phyloP scores from a whole-genome alignment of 495 filamentous ascomycete species.

The Bathelium albidoporum region DNA sequence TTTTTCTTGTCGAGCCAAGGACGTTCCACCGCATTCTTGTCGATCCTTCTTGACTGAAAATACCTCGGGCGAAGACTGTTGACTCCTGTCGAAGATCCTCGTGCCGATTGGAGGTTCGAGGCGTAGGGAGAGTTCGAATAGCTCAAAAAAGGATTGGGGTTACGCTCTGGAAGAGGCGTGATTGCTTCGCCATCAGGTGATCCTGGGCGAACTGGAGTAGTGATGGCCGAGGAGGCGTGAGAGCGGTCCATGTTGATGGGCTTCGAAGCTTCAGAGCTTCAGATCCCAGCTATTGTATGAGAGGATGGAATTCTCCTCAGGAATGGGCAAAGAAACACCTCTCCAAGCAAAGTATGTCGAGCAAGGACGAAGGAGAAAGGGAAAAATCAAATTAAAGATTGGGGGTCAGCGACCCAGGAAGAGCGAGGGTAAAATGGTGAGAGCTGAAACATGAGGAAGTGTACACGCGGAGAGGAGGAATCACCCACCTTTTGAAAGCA shows the following conservation, averaged over 20 bases:
- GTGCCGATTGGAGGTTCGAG: conserved; percentile 43
- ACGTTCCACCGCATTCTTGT: conserved; percentile 57
- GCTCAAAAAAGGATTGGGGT: conserved; percentile 41
- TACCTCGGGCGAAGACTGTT: conserved; percentile 39
- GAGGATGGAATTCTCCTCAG: background rate
- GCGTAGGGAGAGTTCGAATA: conserved; percentile 37
- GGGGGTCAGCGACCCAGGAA: background rate
- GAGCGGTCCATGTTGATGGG: background rate
- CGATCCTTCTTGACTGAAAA: conserved; percentile 65
- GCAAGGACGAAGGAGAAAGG: background rate
- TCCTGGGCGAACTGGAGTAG: conserved; percentile 14
- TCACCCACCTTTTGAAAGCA: background rate
- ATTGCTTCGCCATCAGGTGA: conserved; percentile 22
- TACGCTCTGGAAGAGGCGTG: conserved; percentile 9
- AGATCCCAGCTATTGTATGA: no score
- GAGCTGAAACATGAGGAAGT: background rate
- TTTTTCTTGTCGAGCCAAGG: conserved; percentile 53
- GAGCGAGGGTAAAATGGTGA: background rate
- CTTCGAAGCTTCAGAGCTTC: background rate
- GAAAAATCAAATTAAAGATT: background rate
- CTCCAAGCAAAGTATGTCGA: background rate
- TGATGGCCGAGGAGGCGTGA: conserved; percentile 13
- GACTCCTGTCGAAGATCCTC: conserved; percentile 26
- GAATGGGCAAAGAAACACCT: background rate
- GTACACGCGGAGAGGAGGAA: background rate